These are phyloP conservation scores for Geotrichum cucujoidarum DNA, from an alignment of 1,139 yeast species.

Conservation along the genomic window DNA sequence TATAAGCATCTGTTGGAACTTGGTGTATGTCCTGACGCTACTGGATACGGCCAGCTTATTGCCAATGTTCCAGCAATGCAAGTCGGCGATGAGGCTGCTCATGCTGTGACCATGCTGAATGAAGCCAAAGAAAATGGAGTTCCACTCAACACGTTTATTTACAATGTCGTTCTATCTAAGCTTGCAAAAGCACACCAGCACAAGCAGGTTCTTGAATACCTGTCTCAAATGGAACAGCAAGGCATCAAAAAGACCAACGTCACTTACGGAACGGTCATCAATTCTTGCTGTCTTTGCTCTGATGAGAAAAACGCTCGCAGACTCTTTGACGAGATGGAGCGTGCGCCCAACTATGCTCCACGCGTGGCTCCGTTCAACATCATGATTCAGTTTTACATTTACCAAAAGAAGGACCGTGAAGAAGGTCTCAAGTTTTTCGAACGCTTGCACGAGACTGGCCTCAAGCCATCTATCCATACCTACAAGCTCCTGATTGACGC, in stretches of 20 bases:
- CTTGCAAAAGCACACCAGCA: constrained; percentile 38
- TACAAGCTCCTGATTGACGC: constrained; percentile 41
- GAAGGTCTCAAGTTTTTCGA: constrained; percentile 35
- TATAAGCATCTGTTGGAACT: constrained; percentile 31
- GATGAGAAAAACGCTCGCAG: constrained; percentile 35
- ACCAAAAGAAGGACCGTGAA: constrained; percentile 33
- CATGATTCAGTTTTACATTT: constrained; percentile 40
- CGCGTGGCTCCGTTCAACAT: constrained; percentile 41
- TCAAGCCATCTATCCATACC: constrained; percentile 39
- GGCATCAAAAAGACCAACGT: constrained; percentile 33
- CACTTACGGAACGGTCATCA: constrained; percentile 42
- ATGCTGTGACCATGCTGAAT: constrained; percentile 34
- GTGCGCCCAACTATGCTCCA: constrained; percentile 31
- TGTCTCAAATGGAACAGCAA: constrained; percentile 36
- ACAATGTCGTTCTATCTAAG: constrained; percentile 38
- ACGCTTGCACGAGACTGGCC: constrained; percentile 29
- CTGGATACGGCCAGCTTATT: constrained; percentile 38
- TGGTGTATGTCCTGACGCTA: constrained; percentile 38
- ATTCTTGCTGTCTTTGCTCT: constrained; percentile 41
- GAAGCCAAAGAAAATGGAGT: constrained; percentile 36
- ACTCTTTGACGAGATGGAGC: constrained; percentile 39
- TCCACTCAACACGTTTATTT: constrained; percentile 35
- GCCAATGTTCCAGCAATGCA: constrained; percentile 27
- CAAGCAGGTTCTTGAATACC: constrained; percentile 34
- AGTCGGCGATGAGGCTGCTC: constrained; percentile 35